Percentiles rank a stretch among this genome's conserved stretches.
phyloP scores from a whole-genome alignment of 495 filamentous ascomycete genomes.

The Trichoderma orchidacearum region DNA sequence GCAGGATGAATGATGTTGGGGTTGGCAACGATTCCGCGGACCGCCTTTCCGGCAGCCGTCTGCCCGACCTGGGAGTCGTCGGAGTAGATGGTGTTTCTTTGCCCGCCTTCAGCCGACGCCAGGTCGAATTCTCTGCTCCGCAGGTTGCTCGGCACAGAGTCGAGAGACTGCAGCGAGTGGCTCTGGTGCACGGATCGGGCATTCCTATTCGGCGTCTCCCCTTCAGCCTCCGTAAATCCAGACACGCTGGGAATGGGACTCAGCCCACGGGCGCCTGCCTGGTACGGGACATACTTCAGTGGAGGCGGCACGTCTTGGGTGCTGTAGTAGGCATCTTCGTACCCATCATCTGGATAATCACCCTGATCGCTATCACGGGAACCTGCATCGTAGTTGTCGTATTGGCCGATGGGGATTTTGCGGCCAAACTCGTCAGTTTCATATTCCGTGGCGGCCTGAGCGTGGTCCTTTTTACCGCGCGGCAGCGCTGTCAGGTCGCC shows the following conservation, averaged over 20 bases:
- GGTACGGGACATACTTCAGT: conserved; percentile 42
- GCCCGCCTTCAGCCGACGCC: conserved; percentile 33
- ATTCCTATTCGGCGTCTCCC: conserved; percentile 31
- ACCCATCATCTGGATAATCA: conserved; percentile 26
- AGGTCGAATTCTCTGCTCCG: conserved; percentile 24
- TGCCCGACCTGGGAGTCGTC: conserved; percentile 57
- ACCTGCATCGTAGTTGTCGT: conserved; percentile 21
- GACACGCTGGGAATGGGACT: conserved; percentile 86
- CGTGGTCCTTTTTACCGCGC: conserved; percentile 20
- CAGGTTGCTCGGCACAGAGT: conserved; percentile 25
- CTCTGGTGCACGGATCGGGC: conserved; percentile 30
- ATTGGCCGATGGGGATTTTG: conserved; percentile 18
- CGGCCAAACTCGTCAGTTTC: conserved; percentile 31
- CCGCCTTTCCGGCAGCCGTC: conserved; percentile 49
- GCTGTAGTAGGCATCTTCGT: conserved; percentile 34
- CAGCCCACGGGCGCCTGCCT: conserved; percentile 45
- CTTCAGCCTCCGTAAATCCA: conserved; percentile 46
- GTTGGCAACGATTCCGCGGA: conserved; percentile 55
- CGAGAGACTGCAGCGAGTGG: conserved; percentile 16
- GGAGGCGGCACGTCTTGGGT: conserved; percentile 41
- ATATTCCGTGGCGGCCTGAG: conserved; percentile 20
- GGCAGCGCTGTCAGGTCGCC: conserved; percentile 34
- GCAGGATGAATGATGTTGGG: conserved; percentile 60
- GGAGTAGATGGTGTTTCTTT: conserved; percentile 46
- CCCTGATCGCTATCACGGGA: conserved; percentile 23